These are phyloP conservation scores for Trichoderma guizhouense DNA, from an alignment of 2,329 filamentous ascomycete genomes.

Conservation along the genomic window DNA sequence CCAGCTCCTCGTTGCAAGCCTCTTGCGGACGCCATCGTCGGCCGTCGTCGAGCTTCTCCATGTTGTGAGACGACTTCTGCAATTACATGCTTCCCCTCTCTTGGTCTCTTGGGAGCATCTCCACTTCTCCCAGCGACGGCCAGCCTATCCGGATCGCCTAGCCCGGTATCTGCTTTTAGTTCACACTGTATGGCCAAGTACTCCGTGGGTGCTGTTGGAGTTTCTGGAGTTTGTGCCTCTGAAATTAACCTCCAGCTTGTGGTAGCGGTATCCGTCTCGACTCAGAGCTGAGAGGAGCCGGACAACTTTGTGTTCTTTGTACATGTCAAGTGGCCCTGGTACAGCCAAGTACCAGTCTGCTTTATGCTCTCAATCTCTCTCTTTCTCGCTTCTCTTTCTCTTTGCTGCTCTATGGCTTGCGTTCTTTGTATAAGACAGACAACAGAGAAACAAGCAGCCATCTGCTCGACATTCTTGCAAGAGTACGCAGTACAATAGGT, in stretches of 20 bases:
- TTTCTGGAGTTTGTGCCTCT: neutral
- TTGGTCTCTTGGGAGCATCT: neutral
- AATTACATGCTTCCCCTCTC: neutral
- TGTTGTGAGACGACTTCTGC: conserved; percentile 3
- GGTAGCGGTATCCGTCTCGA: neutral
- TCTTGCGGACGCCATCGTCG: conserved; percentile 2
- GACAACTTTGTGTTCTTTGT: neutral
- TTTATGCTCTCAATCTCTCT: neutral
- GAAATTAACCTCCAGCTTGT: conserved; percentile 6
- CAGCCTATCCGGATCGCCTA: conserved; percentile 20
- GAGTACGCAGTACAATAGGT: neutral
- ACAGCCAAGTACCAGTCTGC: neutral
- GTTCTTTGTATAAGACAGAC: neutral
- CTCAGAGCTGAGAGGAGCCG: neutral
- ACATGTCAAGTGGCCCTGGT: neutral
- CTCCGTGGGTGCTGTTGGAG: neutral
- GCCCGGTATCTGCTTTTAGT: neutral
- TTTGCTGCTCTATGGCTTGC: neutral
- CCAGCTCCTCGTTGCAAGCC: conserved; percentile 12
- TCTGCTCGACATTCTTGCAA: neutral
- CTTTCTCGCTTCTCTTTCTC: neutral
- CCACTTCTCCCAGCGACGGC: conserved; percentile 17
- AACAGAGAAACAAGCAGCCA: neutral
- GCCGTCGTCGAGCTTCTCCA: conserved; percentile 5
- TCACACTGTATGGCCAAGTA: conserved; percentile 16